These are phyloP conservation scores for Globisporangium spinosum DNA, from an alignment of 352 stramenopile genomes.

Conservation along the genomic window DNA sequence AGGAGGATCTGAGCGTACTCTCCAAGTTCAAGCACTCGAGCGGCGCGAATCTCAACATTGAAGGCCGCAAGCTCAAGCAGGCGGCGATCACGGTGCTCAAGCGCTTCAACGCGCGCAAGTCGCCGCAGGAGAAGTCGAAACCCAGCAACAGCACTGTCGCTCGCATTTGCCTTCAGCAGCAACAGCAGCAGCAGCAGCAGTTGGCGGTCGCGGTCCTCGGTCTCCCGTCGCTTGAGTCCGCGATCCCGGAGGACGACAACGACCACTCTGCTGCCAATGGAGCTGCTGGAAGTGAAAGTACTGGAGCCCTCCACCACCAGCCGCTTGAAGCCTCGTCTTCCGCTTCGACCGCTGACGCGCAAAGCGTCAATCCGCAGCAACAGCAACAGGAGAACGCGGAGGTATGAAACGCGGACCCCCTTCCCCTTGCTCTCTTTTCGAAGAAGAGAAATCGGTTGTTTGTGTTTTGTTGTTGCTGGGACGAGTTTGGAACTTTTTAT, in stretches of 20 bases:
- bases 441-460: background rate
- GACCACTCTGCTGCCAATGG: background rate
- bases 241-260: slow-evolving; percentile 8
- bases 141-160: background rate
- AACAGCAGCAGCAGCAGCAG: slow-evolving; percentile 1
- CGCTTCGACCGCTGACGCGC: background rate
- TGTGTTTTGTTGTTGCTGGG: background rate
- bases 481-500: background rate
- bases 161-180: slow-evolving; percentile 1
- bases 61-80: slow-evolving; percentile 58
- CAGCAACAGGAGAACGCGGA: slow-evolving; percentile 17
- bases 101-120: slow-evolving; percentile 23
- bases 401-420: slow-evolving; percentile 17
- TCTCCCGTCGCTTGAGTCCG: slow-evolving; percentile 14
- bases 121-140: slow-evolving; percentile 3
- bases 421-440: background rate
- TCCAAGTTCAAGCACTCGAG: slow-evolving; percentile 68
- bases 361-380: background rate
- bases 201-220: slow-evolving; percentile 4
- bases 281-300: background rate
- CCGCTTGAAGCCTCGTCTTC: background rate
- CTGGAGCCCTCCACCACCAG: background rate
- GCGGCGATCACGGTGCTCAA: slow-evolving; percentile 47
- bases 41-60: slow-evolving; percentile 49
- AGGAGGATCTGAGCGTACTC: slow-evolving; percentile 39